phyloP scores from a whole-genome alignment of 495 filamentous ascomycete species.

The Staphylotrichum tortipilum region DNA sequence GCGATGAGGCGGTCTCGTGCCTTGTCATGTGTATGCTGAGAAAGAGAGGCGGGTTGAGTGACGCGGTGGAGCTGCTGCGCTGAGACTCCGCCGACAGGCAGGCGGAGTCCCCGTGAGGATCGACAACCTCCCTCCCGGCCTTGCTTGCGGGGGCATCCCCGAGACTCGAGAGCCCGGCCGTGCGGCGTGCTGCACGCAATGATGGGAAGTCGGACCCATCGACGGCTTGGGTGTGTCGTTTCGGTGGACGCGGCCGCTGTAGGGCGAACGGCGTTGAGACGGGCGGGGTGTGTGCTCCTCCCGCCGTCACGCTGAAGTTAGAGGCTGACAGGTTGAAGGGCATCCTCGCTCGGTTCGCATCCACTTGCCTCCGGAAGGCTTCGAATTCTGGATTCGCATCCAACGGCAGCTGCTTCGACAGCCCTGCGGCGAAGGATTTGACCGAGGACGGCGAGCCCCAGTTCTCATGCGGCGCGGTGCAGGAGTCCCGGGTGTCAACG shows the following conservation, averaged over 20 bases:
- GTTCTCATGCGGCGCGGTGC: constrained; percentile 52
- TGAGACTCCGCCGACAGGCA: constrained; percentile 42
- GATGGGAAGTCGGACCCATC: constrained; percentile 25
- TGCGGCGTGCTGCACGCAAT: constrained; percentile 12
- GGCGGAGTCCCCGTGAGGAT: constrained; percentile 33
- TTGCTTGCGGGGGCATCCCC: constrained; percentile 8
- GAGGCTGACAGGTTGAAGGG: constrained; percentile 44
- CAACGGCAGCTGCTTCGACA: constrained; percentile 59
- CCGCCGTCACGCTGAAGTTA: constrained; percentile 31
- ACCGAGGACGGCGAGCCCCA: constrained; percentile 63
- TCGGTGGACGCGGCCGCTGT: constrained; percentile 30
- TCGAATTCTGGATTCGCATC: constrained; percentile 73
- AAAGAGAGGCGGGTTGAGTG: constrained; percentile 30
- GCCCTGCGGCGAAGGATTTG: constrained; percentile 56
- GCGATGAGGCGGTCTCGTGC: constrained; percentile 8
- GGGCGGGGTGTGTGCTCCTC: constrained; percentile 11
- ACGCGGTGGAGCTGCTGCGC: constrained; percentile 37
- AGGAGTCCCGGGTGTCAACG: constrained; percentile 52
- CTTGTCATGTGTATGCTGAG: constrained; percentile 24
- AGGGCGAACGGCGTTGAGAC: constrained; percentile 25
- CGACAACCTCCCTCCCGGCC: constrained; percentile 26
- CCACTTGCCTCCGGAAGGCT: constrained; percentile 61
- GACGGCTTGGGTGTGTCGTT: constrained; percentile 33
- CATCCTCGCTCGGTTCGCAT: constrained; percentile 42
- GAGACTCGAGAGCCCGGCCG: background rate